A percentile compares a stretch with the other conserved stretches of the same genome.
These are phyloP conservation scores for sorghum (Sorghum bicolor) DNA, from an alignment of 176 grass and related monocot species.

Conservation along the genomic window Sorghum_bicolor_NCBIv3 NC_012871.2:4561001-4561500, in stretches of 20 bases:
- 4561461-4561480: not conserved
- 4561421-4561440: slow-evolving; percentile 9
- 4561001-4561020: slow-evolving; percentile 23
- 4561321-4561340: slow-evolving; percentile 12
- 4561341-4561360: not conserved
- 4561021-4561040: not conserved
- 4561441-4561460: slow-evolving; percentile 13
- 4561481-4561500: not conserved
- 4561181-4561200: not conserved
- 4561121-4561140: not conserved
- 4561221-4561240: slow-evolving; percentile 42
- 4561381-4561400: not conserved
- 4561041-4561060: not conserved
- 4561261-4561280: slow-evolving; percentile 20
- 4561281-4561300: slow-evolving; percentile 21
- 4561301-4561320: not conserved
- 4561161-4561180: slow-evolving; percentile 1
- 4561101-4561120: slow-evolving; percentile 48
- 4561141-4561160: not conserved
- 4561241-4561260: not conserved
- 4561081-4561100: slow-evolving; percentile 32
- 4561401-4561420: slow-evolving; percentile 6
- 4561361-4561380: slow-evolving; percentile 23
- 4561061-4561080: slow-evolving; percentile 22
- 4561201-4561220: slow-evolving; percentile 6